Base-by-base conservation (phyloP, 2,329 filamentous ascomycete genomes). In the Trichoderma guizhouense region DNA sequence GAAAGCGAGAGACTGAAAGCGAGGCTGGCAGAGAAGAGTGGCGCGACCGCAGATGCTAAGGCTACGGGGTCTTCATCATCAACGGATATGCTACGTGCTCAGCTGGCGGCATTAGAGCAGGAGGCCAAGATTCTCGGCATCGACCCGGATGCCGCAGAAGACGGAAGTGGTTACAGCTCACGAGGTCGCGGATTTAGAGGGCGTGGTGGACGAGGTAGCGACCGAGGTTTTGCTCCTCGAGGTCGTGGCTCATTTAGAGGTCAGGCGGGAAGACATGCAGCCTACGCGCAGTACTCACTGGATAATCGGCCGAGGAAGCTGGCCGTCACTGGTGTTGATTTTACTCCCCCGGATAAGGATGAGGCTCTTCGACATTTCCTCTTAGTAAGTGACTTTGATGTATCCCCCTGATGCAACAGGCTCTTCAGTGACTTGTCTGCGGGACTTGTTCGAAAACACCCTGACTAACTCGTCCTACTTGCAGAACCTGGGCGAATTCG, bases 281-380 rank as follows among this genome's bases (percentile, higher is more conserved):
- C 86, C 1, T 90, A 90, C 75, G 88, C 86, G 5, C 85, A 86
- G 36, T 92, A 91, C 75, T 91, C 91, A 21, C 84, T 96, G 26
- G 93, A 96, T 77, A 94, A 95, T 79, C 86, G 93, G 58, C 91
- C 93, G 0, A 92, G 88, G 78, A 90, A 86, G 73, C 83, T 96
- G 11, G 86, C 87, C 7, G 82, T 95, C 28, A 85, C 85, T 8
- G 91, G 89, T 3, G 86, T 89, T 12, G 89, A 90, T 80, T 90
- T 91, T 77, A 89, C 90, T 4, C 84, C 84, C 15, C 78, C 87
- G 2, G 86, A 87, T 34, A 89, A 88, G 76, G 90, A 94, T 74
- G 92, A 94, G 80, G 85, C 86, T 32, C 83, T 95, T 57, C 86
- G 92, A 73, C 90, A 93, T 76, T 91, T 92, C 79, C 86, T 95